Percentiles rank a stretch among this genome's conserved stretches.
Conservation (phyloP, 352 stramenopile genomes). For the Poterioochromonas sp. region DNA sequence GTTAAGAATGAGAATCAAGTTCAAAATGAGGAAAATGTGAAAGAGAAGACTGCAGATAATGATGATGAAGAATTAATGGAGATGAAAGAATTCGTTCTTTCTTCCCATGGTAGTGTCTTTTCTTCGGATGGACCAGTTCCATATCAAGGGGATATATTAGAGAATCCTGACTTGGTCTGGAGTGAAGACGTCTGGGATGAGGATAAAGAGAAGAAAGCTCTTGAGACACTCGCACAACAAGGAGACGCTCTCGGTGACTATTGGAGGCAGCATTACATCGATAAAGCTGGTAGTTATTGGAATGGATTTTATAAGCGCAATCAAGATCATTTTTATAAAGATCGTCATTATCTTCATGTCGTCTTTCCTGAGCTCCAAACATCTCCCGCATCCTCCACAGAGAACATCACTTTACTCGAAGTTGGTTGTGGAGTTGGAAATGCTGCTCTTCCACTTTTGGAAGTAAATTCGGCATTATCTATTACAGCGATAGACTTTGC, state of each 20-base stretch:
- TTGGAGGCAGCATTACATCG: conserved; percentile 61
- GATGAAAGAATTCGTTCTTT: too few relatives aligned
- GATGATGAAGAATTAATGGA: too few relatives aligned
- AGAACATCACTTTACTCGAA: conserved; percentile 60
- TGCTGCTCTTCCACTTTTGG: conserved; percentile 79
- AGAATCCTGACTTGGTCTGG: conserved; percentile 4
- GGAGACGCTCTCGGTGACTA: neutral
- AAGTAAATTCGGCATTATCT: conserved; percentile 66
- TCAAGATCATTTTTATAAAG: conserved; percentile 86
- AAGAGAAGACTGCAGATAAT: too few relatives aligned
- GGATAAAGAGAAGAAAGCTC: neutral
- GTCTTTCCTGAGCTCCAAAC: conserved; percentile 72
- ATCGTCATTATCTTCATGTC: conserved; percentile 83
- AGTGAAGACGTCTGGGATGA: neutral
- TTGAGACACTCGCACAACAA: neutral
- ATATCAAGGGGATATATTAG: conserved; percentile 30
- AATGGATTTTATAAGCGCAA: conserved; percentile 87
- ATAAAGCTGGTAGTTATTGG: conserved; percentile 72
- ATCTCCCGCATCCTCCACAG: conserved; percentile 25
- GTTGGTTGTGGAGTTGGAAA: conserved; percentile 89
- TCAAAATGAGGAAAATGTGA: too few relatives aligned
- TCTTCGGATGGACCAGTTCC: conserved; percentile 14
- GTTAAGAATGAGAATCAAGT: too few relatives aligned
- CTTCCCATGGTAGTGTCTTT: too few relatives aligned
- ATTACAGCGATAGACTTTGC: conserved; percentile 86